Percentiles rank a stretch among this genome's conserved stretches.
phyloP scores from a whole-genome alignment of 225 moss, liverwort and hornwort species.

The Physcomitrellopsis africana region DNA sequence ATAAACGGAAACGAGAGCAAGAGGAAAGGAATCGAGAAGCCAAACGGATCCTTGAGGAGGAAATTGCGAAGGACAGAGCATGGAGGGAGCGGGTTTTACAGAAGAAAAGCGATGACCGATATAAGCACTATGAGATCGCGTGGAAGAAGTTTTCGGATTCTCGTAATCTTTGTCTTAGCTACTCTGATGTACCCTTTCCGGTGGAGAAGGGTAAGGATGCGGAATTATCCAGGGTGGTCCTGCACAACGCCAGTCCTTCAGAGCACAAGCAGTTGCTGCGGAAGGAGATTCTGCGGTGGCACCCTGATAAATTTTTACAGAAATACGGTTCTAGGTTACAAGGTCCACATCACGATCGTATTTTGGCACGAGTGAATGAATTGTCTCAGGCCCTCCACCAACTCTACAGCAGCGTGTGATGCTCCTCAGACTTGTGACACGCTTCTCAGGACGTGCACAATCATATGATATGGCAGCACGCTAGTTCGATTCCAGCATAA shows the following conservation, averaged over 20 bases:
- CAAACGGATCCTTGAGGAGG: slow-evolving; percentile 60
- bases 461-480: background rate
- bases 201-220: slow-evolving; percentile 79
- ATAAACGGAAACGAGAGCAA: slow-evolving; percentile 44
- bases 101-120: slow-evolving; percentile 43
- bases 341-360: slow-evolving; percentile 69
- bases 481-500: slow-evolving; percentile 1
- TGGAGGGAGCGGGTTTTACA: slow-evolving; percentile 58
- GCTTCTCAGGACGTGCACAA: slow-evolving; percentile 1
- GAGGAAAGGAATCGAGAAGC: slow-evolving; percentile 54
- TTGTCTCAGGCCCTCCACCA: slow-evolving; percentile 86
- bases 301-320: slow-evolving; percentile 87
- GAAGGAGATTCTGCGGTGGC: slow-evolving; percentile 91
- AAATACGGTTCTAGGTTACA: slow-evolving; percentile 73
- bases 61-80: slow-evolving; percentile 65
- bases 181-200: slow-evolving; percentile 81
- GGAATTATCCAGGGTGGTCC: slow-evolving; percentile 56
- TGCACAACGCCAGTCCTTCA: slow-evolving; percentile 55
- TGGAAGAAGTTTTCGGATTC: slow-evolving; percentile 74
- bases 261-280: slow-evolving; percentile 70
- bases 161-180: slow-evolving; percentile 66
- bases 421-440: background rate
- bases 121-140: slow-evolving; percentile 58
- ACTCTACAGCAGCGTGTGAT: slow-evolving; percentile 64
- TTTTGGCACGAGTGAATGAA: slow-evolving; percentile 77